Evolutionary conservation across 2,329 filamentous ascomycete species (phyloP).

Genomic region (Coccinonectria pachysandricola): DNA sequence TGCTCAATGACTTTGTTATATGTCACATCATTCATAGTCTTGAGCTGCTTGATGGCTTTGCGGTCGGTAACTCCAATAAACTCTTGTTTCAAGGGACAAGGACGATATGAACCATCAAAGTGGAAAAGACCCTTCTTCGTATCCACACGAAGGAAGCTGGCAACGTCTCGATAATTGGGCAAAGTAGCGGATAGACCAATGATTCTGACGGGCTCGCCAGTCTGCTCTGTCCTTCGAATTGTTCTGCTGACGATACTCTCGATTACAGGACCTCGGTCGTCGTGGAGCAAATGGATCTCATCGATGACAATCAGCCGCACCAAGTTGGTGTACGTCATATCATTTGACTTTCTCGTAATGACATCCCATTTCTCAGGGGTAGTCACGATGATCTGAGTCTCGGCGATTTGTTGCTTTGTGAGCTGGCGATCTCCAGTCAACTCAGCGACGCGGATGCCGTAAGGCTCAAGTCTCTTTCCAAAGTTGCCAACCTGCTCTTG

Average conservation of each 20-base stretch:
- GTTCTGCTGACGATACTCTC: conserved; percentile 96
- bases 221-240: conserved; percentile 87
- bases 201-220: conserved; percentile 82
- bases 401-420: conserved; percentile 95
- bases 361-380: conserved; percentile 99
- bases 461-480: conserved; percentile 79
- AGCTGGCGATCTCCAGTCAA: conserved; percentile 95
- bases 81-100: conserved; percentile 90
- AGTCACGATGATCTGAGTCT: conserved; percentile 96
- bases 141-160: conserved; percentile 87
- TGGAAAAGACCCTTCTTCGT: conserved; percentile 81
- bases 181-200: conserved; percentile 90
- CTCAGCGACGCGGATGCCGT: conserved; percentile 88
- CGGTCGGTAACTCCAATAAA: conserved; percentile 96
- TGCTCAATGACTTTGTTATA: conserved; percentile 97
- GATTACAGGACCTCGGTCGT: conserved; percentile 90
- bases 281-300: conserved; percentile 94
- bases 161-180: conserved; percentile 93
- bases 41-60: conserved; percentile 96
- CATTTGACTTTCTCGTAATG: conserved; percentile 94
- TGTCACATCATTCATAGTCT: conserved; percentile 98
- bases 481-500: conserved; percentile 98
- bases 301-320: conserved; percentile 94
- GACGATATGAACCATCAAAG: conserved; percentile 88
- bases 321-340: conserved; percentile 94